Evolutionary conservation across 805 yeast genomes (phyloP).

Genomic region (Spathaspora boniae): DNA sequence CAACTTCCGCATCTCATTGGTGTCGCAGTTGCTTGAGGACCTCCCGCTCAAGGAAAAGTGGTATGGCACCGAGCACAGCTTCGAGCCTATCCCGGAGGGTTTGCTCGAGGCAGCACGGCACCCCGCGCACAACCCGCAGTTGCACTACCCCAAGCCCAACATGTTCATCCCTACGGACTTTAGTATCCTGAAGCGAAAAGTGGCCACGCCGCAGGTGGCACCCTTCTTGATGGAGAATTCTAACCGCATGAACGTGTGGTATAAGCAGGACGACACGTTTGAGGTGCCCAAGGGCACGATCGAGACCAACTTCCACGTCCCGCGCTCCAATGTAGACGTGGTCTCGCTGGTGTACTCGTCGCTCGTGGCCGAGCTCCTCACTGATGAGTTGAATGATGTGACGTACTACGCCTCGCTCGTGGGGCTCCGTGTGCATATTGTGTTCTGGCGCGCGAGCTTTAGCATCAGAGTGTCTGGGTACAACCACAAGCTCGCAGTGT

Average conservation of each 20-base stretch:
- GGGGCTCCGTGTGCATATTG: slow-evolving; percentile 59
- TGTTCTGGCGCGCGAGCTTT: slow-evolving; percentile 66
- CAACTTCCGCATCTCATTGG: slow-evolving; percentile 59
- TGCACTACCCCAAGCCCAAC: slow-evolving; percentile 70
- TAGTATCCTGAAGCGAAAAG: slow-evolving; percentile 44
- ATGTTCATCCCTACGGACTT: slow-evolving; percentile 81
- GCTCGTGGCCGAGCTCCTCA: slow-evolving; percentile 65
- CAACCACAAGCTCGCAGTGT: slow-evolving; percentile 69
- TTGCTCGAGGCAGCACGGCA: slow-evolving; percentile 30
- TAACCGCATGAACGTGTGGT: slow-evolving; percentile 67
- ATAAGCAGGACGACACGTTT: slow-evolving; percentile 83
- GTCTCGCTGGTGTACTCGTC: slow-evolving; percentile 54
- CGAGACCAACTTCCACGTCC: slow-evolving; percentile 60
- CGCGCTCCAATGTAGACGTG: slow-evolving; percentile 59
- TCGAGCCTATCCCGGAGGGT: slow-evolving; percentile 40
- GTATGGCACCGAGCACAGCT: slow-evolving; percentile 84
- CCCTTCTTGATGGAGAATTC: slow-evolving; percentile 61
- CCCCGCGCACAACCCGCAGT: slow-evolving; percentile 18
- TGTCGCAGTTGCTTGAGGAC: slow-evolving; percentile 46
- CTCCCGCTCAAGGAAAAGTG: slow-evolving; percentile 62
- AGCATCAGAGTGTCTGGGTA: slow-evolving; percentile 71
- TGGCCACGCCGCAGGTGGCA: slow-evolving; percentile 38
- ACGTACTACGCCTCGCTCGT: slow-evolving; percentile 85
- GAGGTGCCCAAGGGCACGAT: slow-evolving; percentile 84
- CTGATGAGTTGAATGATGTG: slow-evolving; percentile 70